Percentiles rank a stretch among this genome's conserved stretches.
Evolutionary conservation across 768 basidiomycete species (phyloP).

Genomic region (Fistulinella prunicolor): DNA sequence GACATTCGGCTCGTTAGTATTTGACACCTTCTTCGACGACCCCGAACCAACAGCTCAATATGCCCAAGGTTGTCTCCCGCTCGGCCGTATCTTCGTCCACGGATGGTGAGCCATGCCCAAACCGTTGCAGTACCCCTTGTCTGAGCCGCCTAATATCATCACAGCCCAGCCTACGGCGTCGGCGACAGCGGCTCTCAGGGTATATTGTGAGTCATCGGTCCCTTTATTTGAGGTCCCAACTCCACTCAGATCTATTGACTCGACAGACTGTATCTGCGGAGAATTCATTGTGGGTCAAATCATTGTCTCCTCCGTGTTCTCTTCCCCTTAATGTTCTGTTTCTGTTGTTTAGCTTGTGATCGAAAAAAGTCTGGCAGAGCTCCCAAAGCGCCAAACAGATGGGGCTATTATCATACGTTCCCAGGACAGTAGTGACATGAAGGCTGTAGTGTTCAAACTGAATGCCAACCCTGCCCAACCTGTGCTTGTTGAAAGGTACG

Average conservation of each 20-base stretch:
- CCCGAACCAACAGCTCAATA: constrained; percentile 36
- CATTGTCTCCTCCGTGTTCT: not conserved
- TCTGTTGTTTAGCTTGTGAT: constrained; percentile 62
- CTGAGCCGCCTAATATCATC: constrained; percentile 2
- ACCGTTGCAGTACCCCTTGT: not conserved
- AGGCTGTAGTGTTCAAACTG: constrained; percentile 80
- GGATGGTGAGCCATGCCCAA: constrained; percentile 51
- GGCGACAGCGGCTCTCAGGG: constrained; percentile 70
- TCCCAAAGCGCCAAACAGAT: constrained; percentile 76
- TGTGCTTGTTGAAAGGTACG: constrained; percentile 76
- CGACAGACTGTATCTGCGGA: constrained; percentile 79
- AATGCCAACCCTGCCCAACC: constrained; percentile 71
- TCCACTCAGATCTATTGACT: constrained; percentile 11
- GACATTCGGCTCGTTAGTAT: too few species aligned
- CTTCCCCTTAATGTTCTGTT: not conserved
- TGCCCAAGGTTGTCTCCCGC: constrained; percentile 92
- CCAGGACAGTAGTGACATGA: constrained; percentile 54
- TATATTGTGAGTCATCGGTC: constrained; percentile 62
- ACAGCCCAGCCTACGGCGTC: constrained; percentile 78
- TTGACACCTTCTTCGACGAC: too few species aligned
- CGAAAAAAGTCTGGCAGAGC: constrained; percentile 65
- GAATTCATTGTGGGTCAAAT: constrained; percentile 74
- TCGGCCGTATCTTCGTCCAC: constrained; percentile 87
- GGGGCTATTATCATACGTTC: constrained; percentile 76
- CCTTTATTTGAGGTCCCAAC: constrained; percentile 7